Percentiles rank a stretch among this genome's conserved stretches.
phyloP scores from a whole-genome alignment of 139 green algal genomes.

The Pleodorina starrii region DNA sequence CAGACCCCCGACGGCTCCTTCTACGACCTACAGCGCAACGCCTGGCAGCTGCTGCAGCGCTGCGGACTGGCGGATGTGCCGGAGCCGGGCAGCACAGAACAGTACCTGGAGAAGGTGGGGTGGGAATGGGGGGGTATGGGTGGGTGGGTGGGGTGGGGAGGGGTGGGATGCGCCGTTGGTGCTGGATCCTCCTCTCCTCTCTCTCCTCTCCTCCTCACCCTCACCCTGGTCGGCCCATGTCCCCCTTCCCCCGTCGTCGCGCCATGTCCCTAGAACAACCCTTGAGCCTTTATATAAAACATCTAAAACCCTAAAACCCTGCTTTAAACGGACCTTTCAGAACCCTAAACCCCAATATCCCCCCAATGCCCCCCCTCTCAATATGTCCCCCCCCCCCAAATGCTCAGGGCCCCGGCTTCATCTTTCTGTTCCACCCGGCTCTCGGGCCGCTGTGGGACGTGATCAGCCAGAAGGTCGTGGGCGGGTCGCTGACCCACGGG shows the following conservation, averaged over 20 bases:
- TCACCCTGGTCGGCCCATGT: too few relatives aligned
- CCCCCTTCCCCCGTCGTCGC: too few relatives aligned
- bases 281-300: too few relatives aligned
- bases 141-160: not conserved
- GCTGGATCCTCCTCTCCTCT: too few relatives aligned
- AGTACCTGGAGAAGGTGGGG: constrained; percentile 77
- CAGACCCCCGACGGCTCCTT: constrained; percentile 99
- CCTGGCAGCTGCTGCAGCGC: constrained; percentile 78
- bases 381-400: too few relatives aligned
- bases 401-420: constrained; percentile 84
- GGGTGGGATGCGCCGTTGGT: too few relatives aligned
- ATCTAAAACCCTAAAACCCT: too few relatives aligned
- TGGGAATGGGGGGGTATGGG: not conserved
- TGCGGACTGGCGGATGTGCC: constrained; percentile 55
- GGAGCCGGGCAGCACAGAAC: constrained; percentile 68
- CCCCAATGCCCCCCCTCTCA: too few relatives aligned
- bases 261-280: too few relatives aligned
- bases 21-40: constrained; percentile 95
- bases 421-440: constrained; percentile 93
- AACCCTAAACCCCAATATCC: too few relatives aligned
- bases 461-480: constrained; percentile 94
- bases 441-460: constrained; percentile 97
- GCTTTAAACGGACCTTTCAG: too few relatives aligned
- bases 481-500: constrained; percentile 77
- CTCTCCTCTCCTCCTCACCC: too few relatives aligned